A percentile compares a stretch with the other conserved stretches of the same genome.
Conservation (phyloP, 2,329 filamentous ascomycete species). For the Teratosphaeria epicoccoides region DNA sequence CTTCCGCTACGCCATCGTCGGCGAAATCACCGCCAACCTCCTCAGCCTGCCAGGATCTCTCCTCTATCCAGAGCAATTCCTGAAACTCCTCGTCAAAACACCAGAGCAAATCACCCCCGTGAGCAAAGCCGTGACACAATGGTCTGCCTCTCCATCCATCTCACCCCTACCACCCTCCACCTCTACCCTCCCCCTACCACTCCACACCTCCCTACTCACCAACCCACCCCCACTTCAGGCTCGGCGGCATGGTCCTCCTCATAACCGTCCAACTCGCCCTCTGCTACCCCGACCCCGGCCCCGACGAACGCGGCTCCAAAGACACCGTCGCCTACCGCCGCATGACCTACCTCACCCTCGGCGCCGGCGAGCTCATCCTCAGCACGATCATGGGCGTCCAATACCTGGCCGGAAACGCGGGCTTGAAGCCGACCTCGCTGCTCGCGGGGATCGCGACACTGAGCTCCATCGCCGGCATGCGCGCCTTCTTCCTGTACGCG, state of each 20-base stretch:
- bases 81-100: constrained; percentile 13
- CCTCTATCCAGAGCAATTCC: constrained; percentile 13
- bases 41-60: constrained; percentile 11
- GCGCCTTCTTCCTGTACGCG: constrained; percentile 13
- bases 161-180: not conserved
- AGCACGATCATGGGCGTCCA: constrained; percentile 15
- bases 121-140: constrained; percentile 13
- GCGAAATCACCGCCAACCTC: constrained; percentile 19
- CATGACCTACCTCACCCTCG: constrained; percentile 16
- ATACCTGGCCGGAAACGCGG: constrained; percentile 11
- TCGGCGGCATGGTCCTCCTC: constrained; percentile 14
- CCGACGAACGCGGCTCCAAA: constrained; percentile 1
- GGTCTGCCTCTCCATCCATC: constrained; percentile 4
- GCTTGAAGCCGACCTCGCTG: constrained; percentile 11
- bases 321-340: constrained; percentile 11
- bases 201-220: not conserved
- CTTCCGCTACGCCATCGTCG: constrained; percentile 18
- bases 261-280: constrained; percentile 19
- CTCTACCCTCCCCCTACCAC: not conserved
- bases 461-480: constrained; percentile 8
- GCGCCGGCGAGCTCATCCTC: constrained; percentile 14
- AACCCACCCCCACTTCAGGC: not conserved
- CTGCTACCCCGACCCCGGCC: constrained; percentile 15
- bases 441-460: constrained; percentile 6
- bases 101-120: constrained; percentile 16